These are phyloP conservation scores for Hypocrella siamensis DNA, from an alignment of 2,329 filamentous ascomycete species.

Conservation along the genomic window DNA sequence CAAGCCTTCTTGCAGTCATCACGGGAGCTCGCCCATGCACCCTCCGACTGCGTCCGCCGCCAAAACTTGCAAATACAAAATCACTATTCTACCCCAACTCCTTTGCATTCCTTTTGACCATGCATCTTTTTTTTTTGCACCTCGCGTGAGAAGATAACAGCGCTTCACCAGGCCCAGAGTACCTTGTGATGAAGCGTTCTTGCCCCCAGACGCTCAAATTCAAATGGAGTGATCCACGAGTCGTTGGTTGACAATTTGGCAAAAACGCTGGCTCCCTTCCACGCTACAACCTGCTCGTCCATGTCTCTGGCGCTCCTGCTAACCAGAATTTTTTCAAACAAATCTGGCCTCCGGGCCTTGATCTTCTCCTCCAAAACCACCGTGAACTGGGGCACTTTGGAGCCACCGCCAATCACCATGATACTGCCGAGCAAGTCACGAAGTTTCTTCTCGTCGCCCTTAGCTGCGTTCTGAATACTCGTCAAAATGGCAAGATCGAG, in stretches of 20 bases:
- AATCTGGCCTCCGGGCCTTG: constrained; percentile 46
- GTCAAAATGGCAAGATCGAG: constrained; percentile 83
- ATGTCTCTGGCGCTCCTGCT: constrained; percentile 72
- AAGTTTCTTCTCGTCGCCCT: constrained; percentile 81
- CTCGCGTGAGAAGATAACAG: no score
- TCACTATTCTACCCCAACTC: no score
- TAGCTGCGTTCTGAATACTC: constrained; percentile 73
- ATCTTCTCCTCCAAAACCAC: constrained; percentile 72
- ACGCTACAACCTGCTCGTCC: constrained; percentile 91
- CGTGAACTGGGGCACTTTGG: constrained; percentile 66
- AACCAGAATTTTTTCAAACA: constrained; percentile 44
- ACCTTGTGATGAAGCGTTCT: constrained; percentile 76
- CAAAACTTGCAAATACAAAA: no score
- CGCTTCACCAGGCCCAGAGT: constrained; percentile 38
- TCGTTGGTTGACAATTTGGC: constrained; percentile 86
- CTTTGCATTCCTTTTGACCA: no score
- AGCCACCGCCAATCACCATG: constrained; percentile 78
- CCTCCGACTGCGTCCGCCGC: no score
- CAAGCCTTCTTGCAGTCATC: no score
- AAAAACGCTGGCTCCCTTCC: constrained; percentile 97
- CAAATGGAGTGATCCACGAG: constrained; percentile 76
- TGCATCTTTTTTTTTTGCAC: no score
- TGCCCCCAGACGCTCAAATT: constrained; percentile 76
- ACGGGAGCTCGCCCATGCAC: no score
- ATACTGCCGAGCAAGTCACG: constrained; percentile 80